Evolutionary conservation across 208 protist genomes (phyloP).

Genomic region (Leishmania lainsoni): DNA sequence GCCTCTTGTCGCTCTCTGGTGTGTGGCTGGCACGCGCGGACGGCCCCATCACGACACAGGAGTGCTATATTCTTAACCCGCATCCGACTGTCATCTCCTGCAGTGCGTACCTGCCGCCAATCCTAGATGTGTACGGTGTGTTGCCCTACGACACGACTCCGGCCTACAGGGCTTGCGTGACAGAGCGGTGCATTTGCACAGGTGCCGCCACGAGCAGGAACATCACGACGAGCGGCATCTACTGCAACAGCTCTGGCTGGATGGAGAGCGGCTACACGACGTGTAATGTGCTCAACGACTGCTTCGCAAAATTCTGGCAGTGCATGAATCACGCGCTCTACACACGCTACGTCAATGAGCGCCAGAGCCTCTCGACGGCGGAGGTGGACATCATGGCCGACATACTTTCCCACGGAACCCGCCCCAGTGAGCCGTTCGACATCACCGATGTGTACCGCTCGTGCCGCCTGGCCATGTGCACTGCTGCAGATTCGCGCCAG

Average conservation of each 20-base stretch:
- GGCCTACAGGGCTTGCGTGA: slow-evolving; percentile 46
- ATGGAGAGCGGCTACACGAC: slow-evolving; percentile 47
- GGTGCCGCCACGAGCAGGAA: slow-evolving; percentile 12
- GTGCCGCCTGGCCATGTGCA: slow-evolving; percentile 45
- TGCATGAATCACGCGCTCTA: slow-evolving; percentile 37
- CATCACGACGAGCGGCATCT: slow-evolving; percentile 40
- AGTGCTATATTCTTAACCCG: slow-evolving; percentile 57
- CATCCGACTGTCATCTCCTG: slow-evolving; percentile 40
- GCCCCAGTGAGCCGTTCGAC: slow-evolving; percentile 40
- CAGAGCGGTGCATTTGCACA: slow-evolving; percentile 53
- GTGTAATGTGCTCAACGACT: slow-evolving; percentile 52
- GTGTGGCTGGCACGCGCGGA: slow-evolving; percentile 7
- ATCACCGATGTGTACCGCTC: slow-evolving; percentile 43
- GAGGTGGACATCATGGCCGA: slow-evolving; percentile 30
- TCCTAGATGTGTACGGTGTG: slow-evolving; percentile 25
- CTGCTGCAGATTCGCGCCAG: slow-evolving; percentile 41
- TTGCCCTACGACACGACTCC: slow-evolving; percentile 45
- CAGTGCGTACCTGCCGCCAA: slow-evolving; percentile 27
- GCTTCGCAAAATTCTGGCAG: slow-evolving; percentile 53
- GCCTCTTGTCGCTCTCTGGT: background rate
- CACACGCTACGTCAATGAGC: slow-evolving; percentile 17
- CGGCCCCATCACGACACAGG: slow-evolving; percentile 38
- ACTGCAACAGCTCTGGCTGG: slow-evolving; percentile 41
- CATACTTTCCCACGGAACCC: slow-evolving; percentile 45
- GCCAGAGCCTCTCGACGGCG: background rate